Evolutionary conservation across 768 basidiomycete species (phyloP), one percentile per base, ranked within the genome.

Genomic region (Auricularia auricula-judae): DNA sequence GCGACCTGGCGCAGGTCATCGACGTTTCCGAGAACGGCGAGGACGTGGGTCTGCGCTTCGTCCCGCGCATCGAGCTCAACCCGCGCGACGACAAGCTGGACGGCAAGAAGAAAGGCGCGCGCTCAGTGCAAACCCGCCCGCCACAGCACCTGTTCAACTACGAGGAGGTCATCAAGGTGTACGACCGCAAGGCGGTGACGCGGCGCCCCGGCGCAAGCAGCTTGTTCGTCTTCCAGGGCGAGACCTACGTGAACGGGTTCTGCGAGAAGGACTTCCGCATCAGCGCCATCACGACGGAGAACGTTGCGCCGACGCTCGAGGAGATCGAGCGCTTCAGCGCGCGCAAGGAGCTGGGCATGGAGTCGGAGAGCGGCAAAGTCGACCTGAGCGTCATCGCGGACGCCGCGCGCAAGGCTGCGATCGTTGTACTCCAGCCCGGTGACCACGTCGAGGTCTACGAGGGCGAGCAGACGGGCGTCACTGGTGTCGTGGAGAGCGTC

Each of bases 401-500:
- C 73, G 92, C 93, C 2, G 91, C 95, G 1, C 80, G 88, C 58
- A 94, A 92, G 71, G 87, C 91, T 4, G 91, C 93, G n/a, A 89
- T 93, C 39, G 84, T 90, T 11, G 92, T 93, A 5, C 79, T 99
- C n/a, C 93, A 97, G 72, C 97, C 97, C 0, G 97, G 97, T 60
- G 97, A 99, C 76, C 91, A 93, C 68, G 86, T 99, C 58, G 97
- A 99, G 73, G 93, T 98, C 14, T 94, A 94, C 70, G 94, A 98
- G 73, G 97, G 97, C 53, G 94, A 98, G 75, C 94, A 98, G 72
- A 81, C 89, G 5, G 97, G 97, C 66, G 84, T 97, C 8, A 86
- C 93, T 67, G 97, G 97, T 75, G 84, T 89, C 11, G 92, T 99
- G 34, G 92, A 95, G 66, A 88, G 92, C 63, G 91, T 98, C 67